Conservation (phyloP, 192 early-diverging fungal genomes). For the Dimargaris verticillata region DNA sequence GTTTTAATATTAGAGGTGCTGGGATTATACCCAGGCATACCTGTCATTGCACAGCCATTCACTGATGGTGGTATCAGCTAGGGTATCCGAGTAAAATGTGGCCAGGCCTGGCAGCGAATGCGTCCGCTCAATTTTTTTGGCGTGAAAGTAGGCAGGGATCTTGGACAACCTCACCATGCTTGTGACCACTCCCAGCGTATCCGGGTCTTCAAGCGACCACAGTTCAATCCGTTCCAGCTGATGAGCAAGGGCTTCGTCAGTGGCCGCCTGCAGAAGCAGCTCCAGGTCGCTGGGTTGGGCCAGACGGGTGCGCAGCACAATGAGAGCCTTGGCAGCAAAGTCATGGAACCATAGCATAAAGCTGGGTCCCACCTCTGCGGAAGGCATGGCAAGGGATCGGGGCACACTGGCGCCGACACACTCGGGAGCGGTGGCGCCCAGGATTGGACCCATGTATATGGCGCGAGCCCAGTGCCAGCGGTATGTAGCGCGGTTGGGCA, state of each 20-base stretch:
- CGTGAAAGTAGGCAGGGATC: background rate
- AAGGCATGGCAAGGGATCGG: background rate
- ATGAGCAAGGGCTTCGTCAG: background rate
- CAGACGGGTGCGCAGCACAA: background rate
- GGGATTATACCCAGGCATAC: slow-evolving; percentile 6
- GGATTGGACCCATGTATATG: background rate
- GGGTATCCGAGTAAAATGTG: background rate
- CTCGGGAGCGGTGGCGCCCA: background rate
- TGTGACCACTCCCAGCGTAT: no score
- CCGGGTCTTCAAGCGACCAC: background rate
- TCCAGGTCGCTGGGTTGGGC: background rate
- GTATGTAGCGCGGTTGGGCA: background rate
- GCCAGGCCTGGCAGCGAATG: slow-evolving; percentile 1
- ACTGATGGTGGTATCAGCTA: background rate
- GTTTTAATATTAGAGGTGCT: no score
- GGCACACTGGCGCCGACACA: background rate
- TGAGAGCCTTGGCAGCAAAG: background rate
- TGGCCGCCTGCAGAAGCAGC: background rate
- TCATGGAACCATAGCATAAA: slow-evolving; percentile 6
- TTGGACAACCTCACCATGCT: no score
- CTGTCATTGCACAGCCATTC: slow-evolving; percentile 4
- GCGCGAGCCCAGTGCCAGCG: slow-evolving; percentile 9
- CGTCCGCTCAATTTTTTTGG: background rate
- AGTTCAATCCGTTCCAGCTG: background rate
- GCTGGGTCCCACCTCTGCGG: background rate